Percentiles rank a stretch among this genome's conserved stretches.
Evolutionary conservation across 352 stramenopile species (phyloP).

Genomic region (Pythium sp.): DNA sequence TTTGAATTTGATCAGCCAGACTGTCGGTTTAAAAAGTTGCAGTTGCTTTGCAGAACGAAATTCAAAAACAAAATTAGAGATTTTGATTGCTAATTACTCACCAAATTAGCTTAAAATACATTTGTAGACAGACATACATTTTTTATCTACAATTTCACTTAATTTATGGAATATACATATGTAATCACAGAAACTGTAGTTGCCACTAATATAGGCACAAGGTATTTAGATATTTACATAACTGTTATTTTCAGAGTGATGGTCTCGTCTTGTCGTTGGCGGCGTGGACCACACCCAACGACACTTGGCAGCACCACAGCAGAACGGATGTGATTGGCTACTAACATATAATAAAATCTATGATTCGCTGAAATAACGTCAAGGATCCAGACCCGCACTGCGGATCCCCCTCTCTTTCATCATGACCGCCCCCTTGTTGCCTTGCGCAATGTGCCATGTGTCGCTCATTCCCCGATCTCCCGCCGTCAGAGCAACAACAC

Average conservation of each 20-base stretch:
- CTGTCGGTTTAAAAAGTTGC: constrained; percentile 6
- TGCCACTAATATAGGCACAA: background rate
- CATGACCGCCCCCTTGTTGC: background rate
- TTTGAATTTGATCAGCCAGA: background rate
- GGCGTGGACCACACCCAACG: background rate
- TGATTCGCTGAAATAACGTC: constrained; percentile 9
- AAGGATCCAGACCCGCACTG: background rate
- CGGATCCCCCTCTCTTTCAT: too few species aligned
- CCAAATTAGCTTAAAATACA: background rate
- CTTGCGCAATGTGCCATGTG: constrained; percentile 9
- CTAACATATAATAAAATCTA: background rate
- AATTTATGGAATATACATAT: background rate
- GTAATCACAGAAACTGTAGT: background rate
- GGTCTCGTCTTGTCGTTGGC: background rate
- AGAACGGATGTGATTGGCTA: background rate
- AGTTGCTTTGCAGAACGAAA: background rate
- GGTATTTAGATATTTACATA: constrained; percentile 5
- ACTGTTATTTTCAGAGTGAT: background rate
- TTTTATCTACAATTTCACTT: background rate
- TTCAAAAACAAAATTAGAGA: background rate
- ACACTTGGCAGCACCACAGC: background rate
- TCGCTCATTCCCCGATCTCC: constrained; percentile 23
- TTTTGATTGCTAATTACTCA: background rate
- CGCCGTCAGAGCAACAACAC: constrained; percentile 10
- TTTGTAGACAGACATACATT: background rate